These are phyloP conservation scores for Phialophora verrucosa DNA, from an alignment of 2,329 filamentous ascomycete species.

Conservation along the genomic window DNA sequence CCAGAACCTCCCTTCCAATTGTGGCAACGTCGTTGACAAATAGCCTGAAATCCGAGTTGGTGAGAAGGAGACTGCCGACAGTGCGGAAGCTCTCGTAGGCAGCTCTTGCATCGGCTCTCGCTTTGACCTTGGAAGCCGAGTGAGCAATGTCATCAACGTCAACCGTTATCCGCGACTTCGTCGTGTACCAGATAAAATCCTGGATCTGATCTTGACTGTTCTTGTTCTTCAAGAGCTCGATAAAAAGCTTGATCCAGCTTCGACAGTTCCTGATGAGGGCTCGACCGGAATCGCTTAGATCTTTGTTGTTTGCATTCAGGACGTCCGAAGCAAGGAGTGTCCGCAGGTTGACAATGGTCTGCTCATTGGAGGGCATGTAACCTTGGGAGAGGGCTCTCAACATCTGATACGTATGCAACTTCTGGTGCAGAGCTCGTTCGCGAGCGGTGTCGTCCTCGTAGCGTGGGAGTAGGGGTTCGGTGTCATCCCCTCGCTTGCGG, in stretches of 20 bases:
- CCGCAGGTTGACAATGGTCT: constrained; percentile 77
- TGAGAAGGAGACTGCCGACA: constrained; percentile 80
- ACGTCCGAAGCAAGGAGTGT: constrained; percentile 78
- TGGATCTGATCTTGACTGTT: constrained; percentile 85
- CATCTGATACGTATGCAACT: constrained; percentile 90
- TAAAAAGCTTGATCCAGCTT: constrained; percentile 77
- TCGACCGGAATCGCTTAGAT: constrained; percentile 78
- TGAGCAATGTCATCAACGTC: constrained; percentile 68
- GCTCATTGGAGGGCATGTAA: constrained; percentile 91
- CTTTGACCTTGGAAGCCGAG: constrained; percentile 66
- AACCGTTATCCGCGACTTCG: constrained; percentile 72
- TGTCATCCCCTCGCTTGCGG: constrained; percentile 63
- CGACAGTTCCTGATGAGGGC: constrained; percentile 73
- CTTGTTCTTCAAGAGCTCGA: constrained; percentile 81
- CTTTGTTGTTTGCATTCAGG: constrained; percentile 74
- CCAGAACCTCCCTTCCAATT: constrained; percentile 82
- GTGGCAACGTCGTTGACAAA: constrained; percentile 81
- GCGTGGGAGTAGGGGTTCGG: constrained; percentile 78
- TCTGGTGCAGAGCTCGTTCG: constrained; percentile 80
- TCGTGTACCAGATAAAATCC: constrained; percentile 85
- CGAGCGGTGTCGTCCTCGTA: constrained; percentile 81
- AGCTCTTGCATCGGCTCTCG: constrained; percentile 72
- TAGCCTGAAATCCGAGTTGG: constrained; percentile 87
- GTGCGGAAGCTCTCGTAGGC: constrained; percentile 83
- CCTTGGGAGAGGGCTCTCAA: constrained; percentile 78